These are phyloP conservation scores for Xylaria sp. DNA, from an alignment of 2,329 filamentous ascomycete species.

Conservation along the genomic window DNA sequence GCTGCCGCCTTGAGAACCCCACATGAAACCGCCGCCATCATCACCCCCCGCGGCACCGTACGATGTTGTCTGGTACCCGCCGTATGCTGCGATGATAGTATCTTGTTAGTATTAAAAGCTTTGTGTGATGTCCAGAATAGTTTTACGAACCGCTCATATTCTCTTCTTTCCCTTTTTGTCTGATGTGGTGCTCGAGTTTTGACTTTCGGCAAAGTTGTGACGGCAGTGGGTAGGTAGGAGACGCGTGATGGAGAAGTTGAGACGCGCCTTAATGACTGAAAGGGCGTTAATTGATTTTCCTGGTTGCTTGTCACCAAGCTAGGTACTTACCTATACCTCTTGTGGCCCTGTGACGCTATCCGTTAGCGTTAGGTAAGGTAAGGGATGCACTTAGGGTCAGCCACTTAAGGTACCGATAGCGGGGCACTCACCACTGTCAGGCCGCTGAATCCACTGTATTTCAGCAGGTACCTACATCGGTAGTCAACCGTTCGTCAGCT, in stretches of 20 bases:
- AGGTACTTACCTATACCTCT: no score
- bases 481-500: neutral
- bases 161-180: neutral
- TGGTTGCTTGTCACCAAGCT: neutral
- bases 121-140: neutral
- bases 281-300: constrained; percentile 39
- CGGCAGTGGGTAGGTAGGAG: constrained; percentile 26
- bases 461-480: neutral
- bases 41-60: constrained; percentile 68
- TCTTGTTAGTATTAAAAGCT: constrained; percentile 19
- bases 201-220: constrained; percentile 2
- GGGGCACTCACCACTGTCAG: constrained; percentile 5
- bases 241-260: constrained; percentile 43
- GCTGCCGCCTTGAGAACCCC: constrained; percentile 69
- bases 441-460: constrained; percentile 14
- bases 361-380: neutral
- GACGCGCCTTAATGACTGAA: constrained; percentile 40
- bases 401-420: neutral
- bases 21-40: constrained; percentile 71
- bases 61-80: constrained; percentile 56
- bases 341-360: neutral
- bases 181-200: constrained; percentile 16
- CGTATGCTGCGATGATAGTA: constrained; percentile 56
- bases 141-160: constrained; percentile 38
- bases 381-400: neutral